Percentiles rank a stretch among this genome's conserved stretches.
These are phyloP conservation scores for Lachnellula occidentalis DNA, from an alignment of 2,329 filamentous ascomycete genomes.

Conservation along the genomic window DNA sequence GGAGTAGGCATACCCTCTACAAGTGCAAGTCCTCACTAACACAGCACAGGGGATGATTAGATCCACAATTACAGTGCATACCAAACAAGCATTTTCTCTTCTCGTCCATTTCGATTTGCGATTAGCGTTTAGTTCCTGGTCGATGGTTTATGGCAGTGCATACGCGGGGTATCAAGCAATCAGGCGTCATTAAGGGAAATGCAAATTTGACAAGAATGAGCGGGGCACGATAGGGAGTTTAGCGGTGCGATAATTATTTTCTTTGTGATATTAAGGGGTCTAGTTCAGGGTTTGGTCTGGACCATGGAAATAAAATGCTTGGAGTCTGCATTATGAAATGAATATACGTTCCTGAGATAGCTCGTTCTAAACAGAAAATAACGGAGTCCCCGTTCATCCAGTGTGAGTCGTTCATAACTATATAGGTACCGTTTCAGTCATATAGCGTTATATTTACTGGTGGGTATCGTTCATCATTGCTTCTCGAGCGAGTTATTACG, in stretches of 20 bases:
- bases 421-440: no score
- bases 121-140: constrained; percentile 4
- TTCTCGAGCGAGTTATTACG: neutral
- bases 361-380: no score
- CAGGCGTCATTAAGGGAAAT: constrained; percentile 3
- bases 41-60: constrained; percentile 17
- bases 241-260: neutral
- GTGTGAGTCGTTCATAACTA: no score
- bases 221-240: constrained; percentile 3
- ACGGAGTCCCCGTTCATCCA: no score
- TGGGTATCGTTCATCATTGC: neutral
- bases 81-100: neutral
- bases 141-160: neutral
- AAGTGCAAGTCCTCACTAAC: constrained; percentile 4
- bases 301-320: neutral
- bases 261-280: neutral
- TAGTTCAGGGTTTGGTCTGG: neutral
- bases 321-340: no score
- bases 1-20: constrained; percentile 39
- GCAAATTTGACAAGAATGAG: neutral
- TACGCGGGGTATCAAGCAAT: neutral
- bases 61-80: neutral
- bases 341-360: no score
- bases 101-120: neutral
- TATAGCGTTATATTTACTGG: no score